A percentile compares a stretch with the other conserved stretches of the same genome.
Conservation (phyloP, 2,329 filamentous ascomycete genomes). For the Monilinia laxa region DNA sequence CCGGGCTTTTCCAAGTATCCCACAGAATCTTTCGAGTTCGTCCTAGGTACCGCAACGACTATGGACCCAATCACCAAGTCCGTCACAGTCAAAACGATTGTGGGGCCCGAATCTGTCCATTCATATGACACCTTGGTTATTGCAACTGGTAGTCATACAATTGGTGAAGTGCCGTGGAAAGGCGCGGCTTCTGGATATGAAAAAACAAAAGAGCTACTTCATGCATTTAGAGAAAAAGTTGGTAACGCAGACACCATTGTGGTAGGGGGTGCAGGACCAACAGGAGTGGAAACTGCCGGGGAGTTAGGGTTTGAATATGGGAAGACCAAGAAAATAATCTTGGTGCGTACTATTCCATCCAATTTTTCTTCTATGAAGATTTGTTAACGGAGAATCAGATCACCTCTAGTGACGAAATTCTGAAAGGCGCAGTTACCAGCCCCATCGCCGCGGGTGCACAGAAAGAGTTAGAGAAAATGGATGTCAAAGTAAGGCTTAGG, state of each 20-base stretch:
- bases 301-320: constrained; percentile 36
- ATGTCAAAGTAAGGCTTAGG: constrained; percentile 49
- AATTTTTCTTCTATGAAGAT: background rate
- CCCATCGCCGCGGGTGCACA: constrained; percentile 41
- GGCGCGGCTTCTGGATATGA: constrained; percentile 46
- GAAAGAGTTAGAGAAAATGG: constrained; percentile 53
- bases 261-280: constrained; percentile 41
- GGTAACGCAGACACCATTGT: constrained; percentile 37
- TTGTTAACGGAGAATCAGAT: constrained; percentile 27
- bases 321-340: constrained; percentile 34
- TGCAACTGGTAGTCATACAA: constrained; percentile 52
- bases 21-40: constrained; percentile 50
- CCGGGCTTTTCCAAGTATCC: constrained; percentile 52
- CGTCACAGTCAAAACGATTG: constrained; percentile 45
- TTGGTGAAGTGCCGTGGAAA: constrained; percentile 47
- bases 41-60: constrained; percentile 49
- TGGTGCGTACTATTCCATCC: constrained; percentile 23
- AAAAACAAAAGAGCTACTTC: constrained; percentile 29
- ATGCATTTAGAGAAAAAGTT: constrained; percentile 33
- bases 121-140: constrained; percentile 55
- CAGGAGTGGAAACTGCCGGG: constrained; percentile 41
- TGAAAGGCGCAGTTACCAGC: constrained; percentile 26
- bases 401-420: constrained; percentile 30
- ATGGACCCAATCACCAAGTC: constrained; percentile 47
- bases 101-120: constrained; percentile 38